Base-by-base conservation (phyloP, 2,329 filamentous ascomycete genomes). In the Aspergillus sp. region DNA sequence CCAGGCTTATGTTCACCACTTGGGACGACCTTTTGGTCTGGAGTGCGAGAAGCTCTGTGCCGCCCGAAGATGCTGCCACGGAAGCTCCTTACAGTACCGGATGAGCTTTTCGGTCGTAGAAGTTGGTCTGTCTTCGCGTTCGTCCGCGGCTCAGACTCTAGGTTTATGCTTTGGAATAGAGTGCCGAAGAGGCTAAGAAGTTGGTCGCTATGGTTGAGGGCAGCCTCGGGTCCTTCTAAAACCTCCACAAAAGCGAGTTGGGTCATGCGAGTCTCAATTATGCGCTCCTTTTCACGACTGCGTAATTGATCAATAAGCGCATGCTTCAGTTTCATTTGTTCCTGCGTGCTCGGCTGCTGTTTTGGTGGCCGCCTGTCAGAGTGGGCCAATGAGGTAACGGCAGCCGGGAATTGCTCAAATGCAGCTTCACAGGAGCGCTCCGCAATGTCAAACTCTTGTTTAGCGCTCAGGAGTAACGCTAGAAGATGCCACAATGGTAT, bases 241-340 rank as follows among this genome's bases (percentile, higher is more conserved):
- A 95, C 78, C 74, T 98, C 93, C 3, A 95, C 75, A 18, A 99
- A 82, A 4, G 89, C 84, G 58, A 99, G 80, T 68, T 98, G 93
- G 11, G 93, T 97, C 85, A 98, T 96, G 73, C 96, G 96, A 60
- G 97, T 87, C 73, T 98, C 90, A n/a, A 99, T 76, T 42, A 99
- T 88, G 48, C 85, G 85, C 72, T 93, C 90, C 69, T 92, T 96
- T 70, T 98, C 93, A 24, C 86, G 85, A 57, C 87, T 85, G 61
- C 91, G 89, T 86, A 97, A 90, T 44, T 90, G 86, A 63, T 93
- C 89, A 1, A 96, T 62, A 82, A 47, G 90, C 70, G 3, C 87
- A 85, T 61, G 69, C 41, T 64, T 68, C 9, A 63, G 55, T 12
- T 57, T 64, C 13, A 43, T 57, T 44, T 63, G 59, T 26, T 66